Evolutionary conservation across 177 flowering plant species (phyloP), one percentile per base, ranked within the genome.

Genomic region (Vitis hybrid): DNA sequence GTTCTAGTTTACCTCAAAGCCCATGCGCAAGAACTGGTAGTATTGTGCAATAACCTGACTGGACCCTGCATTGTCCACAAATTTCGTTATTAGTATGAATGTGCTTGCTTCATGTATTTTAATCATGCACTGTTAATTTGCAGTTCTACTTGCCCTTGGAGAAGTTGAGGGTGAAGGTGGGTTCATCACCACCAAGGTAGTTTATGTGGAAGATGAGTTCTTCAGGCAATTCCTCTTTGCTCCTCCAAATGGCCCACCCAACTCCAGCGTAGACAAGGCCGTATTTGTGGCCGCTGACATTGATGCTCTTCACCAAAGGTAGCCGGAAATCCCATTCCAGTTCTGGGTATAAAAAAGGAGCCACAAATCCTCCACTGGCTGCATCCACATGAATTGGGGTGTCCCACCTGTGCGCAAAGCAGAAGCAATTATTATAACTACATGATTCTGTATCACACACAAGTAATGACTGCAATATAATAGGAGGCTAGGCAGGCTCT

Each of bases 81-180:
- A 1, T 55, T n/a, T 14, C 6, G 45, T 39, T 7, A 39, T 39
- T 0, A 39, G 45, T 5, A 39, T 39, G 45, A 39, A 39, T 39
- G 45, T 39, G 8, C 5, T 39, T 39, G 45, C 45, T 14, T 7
- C 59, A 55, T 15, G 16, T 55, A 55, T 55, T 14, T 14, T 3
- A 7, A 16, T 55, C 7, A 15, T 0, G 0, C 2, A 55, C 18
- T 7, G 9, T 11, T 10, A 60, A 2, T 22, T 53, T 31, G 51
- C 45, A 39, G 5, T 56, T 57, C 2, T 15, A 80, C 77, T 29
- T 22, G 26, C 64, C 82, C 72, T 81, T 78, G 26, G 84, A 81
- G 74, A 81, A 78, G 18, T 81, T 81, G 74, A 81, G 82, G 13
- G 84, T 81, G 75, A 81, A 78, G n/a, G 84, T 81, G 68, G 84